A percentile compares a stretch with the other conserved stretches of the same genome.
Conservation (phyloP, 2,329 filamentous ascomycete species). For the Diplodia corticola region DNA sequence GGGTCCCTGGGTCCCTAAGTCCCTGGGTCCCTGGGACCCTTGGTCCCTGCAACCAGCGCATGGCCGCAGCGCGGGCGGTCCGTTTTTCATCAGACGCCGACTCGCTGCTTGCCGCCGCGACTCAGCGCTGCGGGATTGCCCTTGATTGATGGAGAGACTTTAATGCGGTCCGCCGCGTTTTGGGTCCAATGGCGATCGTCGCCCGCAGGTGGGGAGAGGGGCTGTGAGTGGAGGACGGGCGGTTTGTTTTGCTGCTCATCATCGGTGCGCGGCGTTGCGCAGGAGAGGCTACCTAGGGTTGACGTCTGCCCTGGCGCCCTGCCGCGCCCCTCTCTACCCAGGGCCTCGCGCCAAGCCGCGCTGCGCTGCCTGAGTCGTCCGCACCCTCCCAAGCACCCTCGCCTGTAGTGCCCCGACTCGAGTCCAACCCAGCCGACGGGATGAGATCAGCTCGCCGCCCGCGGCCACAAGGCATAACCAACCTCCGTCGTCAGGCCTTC, state of each 20-base stretch:
- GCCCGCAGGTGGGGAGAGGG: background rate
- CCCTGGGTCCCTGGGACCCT: slow-evolving; percentile 1
- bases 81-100: slow-evolving; percentile 14
- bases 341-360: background rate
- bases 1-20: background rate
- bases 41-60: slow-evolving; percentile 14
- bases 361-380: background rate
- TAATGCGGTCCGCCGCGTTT: slow-evolving; percentile 5
- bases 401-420: background rate
- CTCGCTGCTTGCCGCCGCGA: background rate
- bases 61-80: slow-evolving; percentile 7
- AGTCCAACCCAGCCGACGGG: background rate
- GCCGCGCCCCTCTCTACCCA: background rate
- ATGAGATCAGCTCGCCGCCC: slow-evolving; percentile 6
- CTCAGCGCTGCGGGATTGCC: background rate
- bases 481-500: slow-evolving; percentile 4
- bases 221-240: background rate
- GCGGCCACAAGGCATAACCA: background rate
- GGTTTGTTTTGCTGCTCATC: background rate
- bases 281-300: background rate
- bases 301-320: slow-evolving; percentile 14
- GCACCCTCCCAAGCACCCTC: background rate
- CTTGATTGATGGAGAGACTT: slow-evolving; percentile 20
- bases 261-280: background rate
- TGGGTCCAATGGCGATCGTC: slow-evolving; percentile 11